Percentiles rank a stretch among this genome's conserved stretches.
These are phyloP conservation scores for Oryza australiensis DNA, from an alignment of 176 grass and related monocot species.

Conservation along the genomic window DNA sequence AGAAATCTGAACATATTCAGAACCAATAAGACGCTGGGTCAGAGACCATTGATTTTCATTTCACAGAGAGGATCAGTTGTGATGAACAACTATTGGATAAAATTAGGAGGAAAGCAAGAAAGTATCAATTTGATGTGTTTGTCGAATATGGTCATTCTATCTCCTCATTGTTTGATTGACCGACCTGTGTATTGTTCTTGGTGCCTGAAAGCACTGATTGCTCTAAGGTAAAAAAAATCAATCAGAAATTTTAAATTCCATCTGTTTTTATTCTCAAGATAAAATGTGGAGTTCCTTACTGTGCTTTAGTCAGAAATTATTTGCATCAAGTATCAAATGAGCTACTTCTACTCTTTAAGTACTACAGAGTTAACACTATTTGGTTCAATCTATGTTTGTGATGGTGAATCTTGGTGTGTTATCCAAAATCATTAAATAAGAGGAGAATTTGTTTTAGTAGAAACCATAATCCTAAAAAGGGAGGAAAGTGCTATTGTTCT, in stretches of 20 bases:
- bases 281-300: not conserved
- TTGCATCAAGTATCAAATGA: not conserved
- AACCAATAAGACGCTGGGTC: not conserved
- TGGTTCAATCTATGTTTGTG: not conserved
- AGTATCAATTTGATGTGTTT: not conserved
- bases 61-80: not conserved
- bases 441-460: not conserved
- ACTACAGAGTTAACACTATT: not conserved
- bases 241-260: not conserved
- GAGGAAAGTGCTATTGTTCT: not conserved
- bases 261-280: not conserved
- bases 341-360: slow-evolving; percentile 1
- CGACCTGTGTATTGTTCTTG: not conserved
- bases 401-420: not conserved
- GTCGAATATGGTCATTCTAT: not conserved
- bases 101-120: not conserved
- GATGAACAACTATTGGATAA: not conserved
- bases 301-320: not conserved
- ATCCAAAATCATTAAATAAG: slow-evolving; percentile 34
- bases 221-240: not conserved
- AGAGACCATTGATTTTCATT: not conserved
- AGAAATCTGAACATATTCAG: slow-evolving; percentile 1
- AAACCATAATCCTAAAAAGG: not conserved
- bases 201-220: not conserved
- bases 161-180: not conserved